Evolutionary conservation across 345 rosid species (phyloP), one percentile per base, ranked within the genome.

Genomic region (Cardiospermum halicacabum): DNA sequence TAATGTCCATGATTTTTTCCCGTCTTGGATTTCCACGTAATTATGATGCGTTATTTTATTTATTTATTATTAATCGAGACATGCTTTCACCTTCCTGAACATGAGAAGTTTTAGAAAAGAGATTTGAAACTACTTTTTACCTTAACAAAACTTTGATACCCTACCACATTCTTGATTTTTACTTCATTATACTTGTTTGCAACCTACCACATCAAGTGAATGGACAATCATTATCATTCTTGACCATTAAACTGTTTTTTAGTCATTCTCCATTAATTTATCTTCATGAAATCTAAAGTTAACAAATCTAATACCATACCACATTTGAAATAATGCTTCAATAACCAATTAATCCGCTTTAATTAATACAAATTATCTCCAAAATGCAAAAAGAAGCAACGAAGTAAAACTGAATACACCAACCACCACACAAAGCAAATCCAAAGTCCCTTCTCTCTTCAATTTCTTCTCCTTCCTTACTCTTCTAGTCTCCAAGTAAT

Each of bases 361-460:
- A 3, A 3, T 30, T 43, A 43, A 43, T 4, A 19, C 5, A 34
- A 53, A 34, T 71, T 48, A 79, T 67, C 74, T 74, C 7, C 67
- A 73, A 5, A 78, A 58, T 53, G 77, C 8, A 40, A 56, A 74
- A 42, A 77, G 45, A 9, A 67, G 78, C 45, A 80, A 18, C 1
- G 77, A 65, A 1, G 71, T 79, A 39, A 83, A 77, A 4, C 71
- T 58, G 12, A 83, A 40, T 10, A 84, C 62, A 7, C 90, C 91
- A 50, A 76, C 48, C 8, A 60, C 78, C 4, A 77, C 88, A 4
- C 85, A 78, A 43, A 88, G 10, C 57, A 75, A 58, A 11, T 89
- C 98, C 32, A 86, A 55, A 25, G 64, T 75, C 55, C 81, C 69
- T 75, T 92, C 93, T 13, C 26, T 66, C 57, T 72, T 74, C 73